Evolutionary conservation across 306 rosid genomes (phyloP), one percentile per base, ranked within the genome.

Genomic region (Prunus persica): DNA sequence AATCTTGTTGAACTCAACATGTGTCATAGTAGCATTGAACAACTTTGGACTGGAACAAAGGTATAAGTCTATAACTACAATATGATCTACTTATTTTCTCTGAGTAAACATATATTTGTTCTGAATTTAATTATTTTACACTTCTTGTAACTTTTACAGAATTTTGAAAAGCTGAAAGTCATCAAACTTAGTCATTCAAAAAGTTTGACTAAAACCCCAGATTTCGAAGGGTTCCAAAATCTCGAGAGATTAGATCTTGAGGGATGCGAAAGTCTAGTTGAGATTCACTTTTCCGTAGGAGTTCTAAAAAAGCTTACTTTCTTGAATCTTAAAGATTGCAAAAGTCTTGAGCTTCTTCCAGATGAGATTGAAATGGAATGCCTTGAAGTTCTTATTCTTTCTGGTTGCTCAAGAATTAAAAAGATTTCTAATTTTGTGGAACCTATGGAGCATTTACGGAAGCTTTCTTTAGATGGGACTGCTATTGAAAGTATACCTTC

Each of bases 181-280:
- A 78, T 78, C 46, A 70, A 70, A 14, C 64, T 70, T n/a, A 62
- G 68, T 52, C 22, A 34, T 20, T 78, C 76, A 22, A 47, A 34
- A 1, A 51, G 51, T 49, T 71, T 71, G 32, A 30, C 2, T 12
- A 70, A 38, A 25, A 71, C 77, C n/a, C 82, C 76, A 22, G 62
- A 78, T 57, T 63, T 78, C 19, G 24, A 24, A 71, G 16, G 22
- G 14, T 3, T 52, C 52, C 76, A 38, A 18, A 78, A 71, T 63
- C 82, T 78, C 43, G 41, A 38, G 57, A 78, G 55, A 50, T 25
- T 78, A 62, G 71, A 70, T 25, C 82, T 78, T 51, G 77, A 71
- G 19, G 76, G 72, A 9, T 78, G 82, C 11, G 27, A 32, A 28
- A 78, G 52, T 49, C 52, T 78, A 20, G 71, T 70, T 66, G 73